Base-by-base conservation (phyloP, 1,284 basidiomycete genomes). In the Abortiporus biennis region DNA sequence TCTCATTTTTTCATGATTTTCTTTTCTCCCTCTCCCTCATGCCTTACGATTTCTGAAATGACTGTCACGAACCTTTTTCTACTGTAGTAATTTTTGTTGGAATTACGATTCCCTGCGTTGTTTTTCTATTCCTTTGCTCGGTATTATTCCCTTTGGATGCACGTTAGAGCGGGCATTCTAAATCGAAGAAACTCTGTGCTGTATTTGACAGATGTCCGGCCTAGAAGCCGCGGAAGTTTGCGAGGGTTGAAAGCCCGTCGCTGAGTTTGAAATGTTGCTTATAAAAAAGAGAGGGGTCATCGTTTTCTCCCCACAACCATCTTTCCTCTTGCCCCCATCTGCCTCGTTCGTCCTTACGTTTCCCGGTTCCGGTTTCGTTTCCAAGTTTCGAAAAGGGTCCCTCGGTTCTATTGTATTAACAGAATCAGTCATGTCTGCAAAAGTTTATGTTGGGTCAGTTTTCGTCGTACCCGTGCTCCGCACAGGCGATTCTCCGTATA, bases 371-470 rank as follows among this genome's bases (percentile, higher is more conserved):
- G 53, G 55, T 58, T 55, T 66, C 62, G 63, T 52, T 68, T 68
- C 63, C 55, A 66, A 67, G 66, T 72, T 72, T 65, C 61, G 65
- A 65, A 65, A 69, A 66, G 68, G 67, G 49, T 47, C 49, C 36
- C 40, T 31, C 47, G 52, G 47, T 61, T 53, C 52, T 67, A 65
- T 66, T 68, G 59, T 72, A 72, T 68, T 71, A 71, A 66, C 54
- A 63, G 49, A 55, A 57, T 53, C 55, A 40, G 64, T 71, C 67
- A 83, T 82, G 78, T 74, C 80, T 64, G 69, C 82, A 60, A 88
- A 88, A 71, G 76, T 88, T 65, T 88, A 88, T 65, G 85, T 88
- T 77, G 85, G 85, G 85, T 88, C 74, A 79, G 85, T 70, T 60
- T 58, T 52, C 41, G 57, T 59, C 46, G 56, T 51, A 50, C 36